These are phyloP conservation scores for Phytophthora agathidicida DNA, from an alignment of 352 stramenopile species.

Conservation along the genomic window DNA sequence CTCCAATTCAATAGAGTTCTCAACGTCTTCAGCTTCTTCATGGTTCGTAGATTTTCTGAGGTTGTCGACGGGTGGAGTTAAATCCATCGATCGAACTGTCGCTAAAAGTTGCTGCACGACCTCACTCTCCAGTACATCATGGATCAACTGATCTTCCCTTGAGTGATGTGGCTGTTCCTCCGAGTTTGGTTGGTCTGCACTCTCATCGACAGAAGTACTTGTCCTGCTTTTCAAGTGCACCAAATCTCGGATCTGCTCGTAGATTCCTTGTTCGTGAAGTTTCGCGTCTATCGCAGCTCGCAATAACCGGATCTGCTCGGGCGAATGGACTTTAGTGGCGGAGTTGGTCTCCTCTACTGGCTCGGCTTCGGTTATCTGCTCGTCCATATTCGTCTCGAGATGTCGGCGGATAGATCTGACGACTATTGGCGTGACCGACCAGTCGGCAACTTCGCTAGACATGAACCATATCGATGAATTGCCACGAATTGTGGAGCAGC, in stretches of 20 bases:
- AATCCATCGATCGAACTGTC: slow-evolving; percentile 43
- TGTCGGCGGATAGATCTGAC: slow-evolving; percentile 20
- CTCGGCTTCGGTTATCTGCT: slow-evolving; percentile 14
- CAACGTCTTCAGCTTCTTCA: slow-evolving; percentile 6
- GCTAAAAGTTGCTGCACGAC: slow-evolving; percentile 73
- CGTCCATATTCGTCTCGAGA: slow-evolving; percentile 15
- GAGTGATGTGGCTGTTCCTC: background rate
- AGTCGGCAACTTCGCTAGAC: slow-evolving; percentile 30
- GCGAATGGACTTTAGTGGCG: slow-evolving; percentile 9
- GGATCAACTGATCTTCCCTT: slow-evolving; percentile 42
- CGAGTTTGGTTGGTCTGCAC: background rate
- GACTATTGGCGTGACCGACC: slow-evolving; percentile 18
- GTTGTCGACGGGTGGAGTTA: background rate
- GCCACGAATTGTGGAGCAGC: slow-evolving; percentile 22
- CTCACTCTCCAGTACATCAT: slow-evolving; percentile 74
- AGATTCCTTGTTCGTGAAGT: slow-evolving; percentile 76
- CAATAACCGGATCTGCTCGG: slow-evolving; percentile 53
- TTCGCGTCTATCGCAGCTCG: slow-evolving; percentile 77
- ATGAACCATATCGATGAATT: slow-evolving; percentile 1
- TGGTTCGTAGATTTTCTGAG: background rate
- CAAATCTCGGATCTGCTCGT: slow-evolving; percentile 71
- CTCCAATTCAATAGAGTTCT: background rate
- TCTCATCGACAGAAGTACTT: background rate
- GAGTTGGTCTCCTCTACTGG: slow-evolving; percentile 1
- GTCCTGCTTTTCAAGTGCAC: slow-evolving; percentile 42